These are phyloP conservation scores for Tetraselmis chui DNA, from an alignment of 139 green algal species.

Conservation along the genomic window DNA sequence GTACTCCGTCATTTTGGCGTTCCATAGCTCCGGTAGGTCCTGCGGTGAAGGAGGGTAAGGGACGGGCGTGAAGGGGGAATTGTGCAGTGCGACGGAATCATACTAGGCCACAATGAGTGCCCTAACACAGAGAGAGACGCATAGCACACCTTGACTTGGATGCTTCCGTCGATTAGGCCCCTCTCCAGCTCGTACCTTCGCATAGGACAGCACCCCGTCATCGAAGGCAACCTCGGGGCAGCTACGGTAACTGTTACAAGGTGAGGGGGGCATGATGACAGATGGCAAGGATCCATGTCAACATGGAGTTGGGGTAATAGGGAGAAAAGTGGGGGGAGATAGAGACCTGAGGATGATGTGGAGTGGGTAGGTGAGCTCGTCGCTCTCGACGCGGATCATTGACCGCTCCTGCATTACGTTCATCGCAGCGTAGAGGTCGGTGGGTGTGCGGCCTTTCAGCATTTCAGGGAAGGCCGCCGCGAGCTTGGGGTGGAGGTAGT, in stretches of 20 bases:
- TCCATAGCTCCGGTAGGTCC: constrained; percentile 67
- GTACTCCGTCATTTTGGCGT: constrained; percentile 68
- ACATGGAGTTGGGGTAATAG: too few species aligned
- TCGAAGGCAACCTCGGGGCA: too few species aligned
- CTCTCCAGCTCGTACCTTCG: constrained; percentile 68
- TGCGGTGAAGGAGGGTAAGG: constrained; percentile 21
- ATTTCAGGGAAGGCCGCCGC: constrained; percentile 31
- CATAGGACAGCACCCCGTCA: too few species aligned
- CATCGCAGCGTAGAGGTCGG: constrained; percentile 58
- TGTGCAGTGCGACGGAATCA: too few species aligned
- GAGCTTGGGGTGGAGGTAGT: constrained; percentile 44
- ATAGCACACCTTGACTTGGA: constrained; percentile 34
- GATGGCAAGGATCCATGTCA: too few species aligned
- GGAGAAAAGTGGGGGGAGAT: too few species aligned
- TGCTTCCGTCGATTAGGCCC: constrained; percentile 61
- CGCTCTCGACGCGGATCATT: constrained; percentile 79
- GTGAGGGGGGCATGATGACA: too few species aligned
- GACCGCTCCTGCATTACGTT: constrained; percentile 63
- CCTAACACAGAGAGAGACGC: too few species aligned
- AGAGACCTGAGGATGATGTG: constrained; percentile 87
- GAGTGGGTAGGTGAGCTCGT: constrained; percentile 84
- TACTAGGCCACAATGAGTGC: too few species aligned
- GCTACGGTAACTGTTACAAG: too few species aligned
- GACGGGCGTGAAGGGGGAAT: too few species aligned
- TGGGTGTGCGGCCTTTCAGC: constrained; percentile 27